Evolutionary conservation across 139 green algal species (phyloP).

Genomic region (Spirogloea muscicola): DNA sequence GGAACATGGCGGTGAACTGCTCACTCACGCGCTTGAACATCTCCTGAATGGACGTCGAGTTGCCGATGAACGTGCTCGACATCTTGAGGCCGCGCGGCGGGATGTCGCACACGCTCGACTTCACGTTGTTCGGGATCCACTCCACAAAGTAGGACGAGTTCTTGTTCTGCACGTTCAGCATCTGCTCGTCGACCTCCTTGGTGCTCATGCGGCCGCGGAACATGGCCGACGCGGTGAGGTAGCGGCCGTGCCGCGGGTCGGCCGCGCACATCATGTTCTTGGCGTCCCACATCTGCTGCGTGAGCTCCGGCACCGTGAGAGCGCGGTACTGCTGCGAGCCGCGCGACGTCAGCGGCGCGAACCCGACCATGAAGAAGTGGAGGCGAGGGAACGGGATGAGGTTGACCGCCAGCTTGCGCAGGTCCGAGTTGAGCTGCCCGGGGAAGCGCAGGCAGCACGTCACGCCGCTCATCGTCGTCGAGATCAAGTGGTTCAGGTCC

Average conservation of each 20-base stretch:
- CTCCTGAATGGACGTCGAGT: constrained; percentile 92
- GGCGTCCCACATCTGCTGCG: constrained; percentile 99
- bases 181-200: constrained; percentile 98
- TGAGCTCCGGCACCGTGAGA: constrained; percentile 97
- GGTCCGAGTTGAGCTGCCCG: constrained; percentile 97
- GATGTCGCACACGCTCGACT: constrained; percentile 95
- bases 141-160: constrained; percentile 98
- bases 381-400: constrained; percentile 98
- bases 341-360: constrained; percentile 91
- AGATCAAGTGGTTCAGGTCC: constrained; percentile 93
- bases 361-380: constrained; percentile 99
- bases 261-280: constrained; percentile 99
- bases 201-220: constrained; percentile 97
- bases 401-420: constrained; percentile 99
- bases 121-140: constrained; percentile 99
- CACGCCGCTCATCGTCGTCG: constrained; percentile 97
- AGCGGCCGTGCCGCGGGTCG: constrained; percentile 94
- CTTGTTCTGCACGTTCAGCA: constrained; percentile 99
- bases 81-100: constrained; percentile 96
- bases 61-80: constrained; percentile 93
- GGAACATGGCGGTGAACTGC: constrained; percentile 99
- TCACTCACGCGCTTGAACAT: constrained; percentile 78
- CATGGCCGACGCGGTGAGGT: constrained; percentile 93
- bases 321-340: constrained; percentile 93
- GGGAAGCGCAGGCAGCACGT: constrained; percentile 99